Percentiles rank a stretch among this genome's conserved stretches.
Conservation (phyloP, 192 early-diverging fungal species). For the Backusella tarrabulga region DNA sequence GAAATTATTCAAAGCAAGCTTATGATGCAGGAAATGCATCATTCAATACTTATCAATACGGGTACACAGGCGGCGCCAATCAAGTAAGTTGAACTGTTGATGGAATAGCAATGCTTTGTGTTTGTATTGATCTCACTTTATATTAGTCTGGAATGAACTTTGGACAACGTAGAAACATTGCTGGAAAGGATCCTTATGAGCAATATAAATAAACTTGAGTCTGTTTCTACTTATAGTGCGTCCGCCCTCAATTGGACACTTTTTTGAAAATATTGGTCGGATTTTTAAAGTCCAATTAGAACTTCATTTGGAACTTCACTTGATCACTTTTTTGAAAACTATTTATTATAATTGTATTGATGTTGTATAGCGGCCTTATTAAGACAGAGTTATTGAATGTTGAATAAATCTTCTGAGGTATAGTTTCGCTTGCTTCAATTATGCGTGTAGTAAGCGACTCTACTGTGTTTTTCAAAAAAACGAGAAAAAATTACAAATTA, state of each 20-base stretch:
- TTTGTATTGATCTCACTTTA: neutral
- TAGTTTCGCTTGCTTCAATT: too few relatives aligned
- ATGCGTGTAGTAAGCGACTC: neutral
- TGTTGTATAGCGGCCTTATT: too few relatives aligned
- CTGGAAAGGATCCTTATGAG: conserved; percentile 13
- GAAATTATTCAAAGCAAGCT: conserved; percentile 61
- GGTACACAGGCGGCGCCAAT: conserved; percentile 44
- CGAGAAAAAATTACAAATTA: too few relatives aligned
- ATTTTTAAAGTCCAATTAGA: too few relatives aligned
- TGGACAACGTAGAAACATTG: conserved; percentile 46
- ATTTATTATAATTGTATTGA: too few relatives aligned
- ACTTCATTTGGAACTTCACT: too few relatives aligned
- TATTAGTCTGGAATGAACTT: conserved; percentile 40
- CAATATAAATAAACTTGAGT: conserved; percentile 11
- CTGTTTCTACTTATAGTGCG: neutral
- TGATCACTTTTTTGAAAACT: too few relatives aligned
- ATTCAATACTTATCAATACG: conserved; percentile 53
- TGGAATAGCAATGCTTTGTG: neutral
- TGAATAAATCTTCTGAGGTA: too few relatives aligned
- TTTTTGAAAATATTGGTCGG: too few relatives aligned
- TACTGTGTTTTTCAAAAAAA: too few relatives aligned
- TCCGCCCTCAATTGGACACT: too few relatives aligned
- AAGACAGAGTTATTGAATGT: too few relatives aligned
- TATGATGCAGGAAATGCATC: conserved; percentile 54
- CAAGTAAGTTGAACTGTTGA: conserved; percentile 47